These are phyloP conservation scores for Sphaerulina populicola DNA, from an alignment of 2,329 filamentous ascomycete genomes.

Conservation along the genomic window DNA sequence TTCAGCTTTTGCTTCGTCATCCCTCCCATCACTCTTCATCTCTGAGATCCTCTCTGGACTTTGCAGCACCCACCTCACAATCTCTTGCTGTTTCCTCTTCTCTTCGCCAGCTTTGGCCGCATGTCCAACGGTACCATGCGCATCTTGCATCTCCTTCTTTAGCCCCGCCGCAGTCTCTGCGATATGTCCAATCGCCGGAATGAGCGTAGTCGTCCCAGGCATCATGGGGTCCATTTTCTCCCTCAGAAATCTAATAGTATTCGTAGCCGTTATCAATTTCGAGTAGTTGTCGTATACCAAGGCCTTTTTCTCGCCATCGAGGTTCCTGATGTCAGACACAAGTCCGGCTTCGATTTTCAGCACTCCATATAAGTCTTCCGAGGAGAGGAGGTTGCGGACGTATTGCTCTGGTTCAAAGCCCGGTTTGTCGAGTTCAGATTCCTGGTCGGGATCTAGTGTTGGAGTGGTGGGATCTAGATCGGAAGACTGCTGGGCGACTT, in stretches of 20 bases:
- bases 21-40: conserved; percentile 52
- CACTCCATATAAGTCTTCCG: conserved; percentile 58
- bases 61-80: conserved; percentile 55
- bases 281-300: conserved; percentile 98
- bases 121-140: conserved; percentile 5
- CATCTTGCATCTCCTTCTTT: conserved; percentile 34
- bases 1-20: conserved; percentile 51
- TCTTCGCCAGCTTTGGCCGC: conserved; percentile 28
- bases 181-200: conserved; percentile 66
- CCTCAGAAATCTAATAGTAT: conserved; percentile 87
- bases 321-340: conserved; percentile 68
- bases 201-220: conserved; percentile 63
- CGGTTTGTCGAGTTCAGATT: conserved; percentile 63
- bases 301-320: conserved; percentile 94
- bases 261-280: conserved; percentile 91
- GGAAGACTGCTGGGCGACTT: conserved; percentile 29
- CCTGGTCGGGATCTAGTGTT: conserved; percentile 48
- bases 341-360: conserved; percentile 62
- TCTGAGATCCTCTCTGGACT: conserved; percentile 52
- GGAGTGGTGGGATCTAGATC: conserved; percentile 25
- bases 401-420: conserved; percentile 67
- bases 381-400: conserved; percentile 53
- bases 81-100: conserved; percentile 42
- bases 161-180: conserved; percentile 50
- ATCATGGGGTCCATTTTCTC: conserved; percentile 72